Conservation (phyloP, 1,284 basidiomycete species). For the Irpex sp. region DNA sequence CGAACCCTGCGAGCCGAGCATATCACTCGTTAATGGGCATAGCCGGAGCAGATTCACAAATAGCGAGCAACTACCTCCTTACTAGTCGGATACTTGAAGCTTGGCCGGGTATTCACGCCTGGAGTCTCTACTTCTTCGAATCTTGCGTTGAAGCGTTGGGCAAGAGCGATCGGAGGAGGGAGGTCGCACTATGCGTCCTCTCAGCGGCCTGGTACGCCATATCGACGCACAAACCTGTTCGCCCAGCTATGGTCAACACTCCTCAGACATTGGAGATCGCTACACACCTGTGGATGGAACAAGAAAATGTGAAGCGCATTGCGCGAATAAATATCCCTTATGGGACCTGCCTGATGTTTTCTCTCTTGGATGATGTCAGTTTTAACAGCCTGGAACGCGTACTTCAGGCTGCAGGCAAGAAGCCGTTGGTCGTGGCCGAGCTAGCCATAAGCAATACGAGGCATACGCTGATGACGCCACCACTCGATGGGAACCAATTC, state of each 20-base stretch:
- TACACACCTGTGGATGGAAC: slow-evolving; percentile 32
- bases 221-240: slow-evolving; percentile 19
- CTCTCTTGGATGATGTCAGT: slow-evolving; percentile 22
- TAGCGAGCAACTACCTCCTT: slow-evolving; percentile 19
- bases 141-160: slow-evolving; percentile 21
- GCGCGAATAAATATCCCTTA: slow-evolving; percentile 25
- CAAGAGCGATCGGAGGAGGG: slow-evolving; percentile 14
- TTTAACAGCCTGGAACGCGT: slow-evolving; percentile 26
- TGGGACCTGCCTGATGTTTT: slow-evolving; percentile 12
- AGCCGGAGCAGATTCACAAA: slow-evolving; percentile 27
- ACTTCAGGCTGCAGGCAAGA: slow-evolving; percentile 23
- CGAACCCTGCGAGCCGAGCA: slow-evolving; percentile 22
- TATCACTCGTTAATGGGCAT: slow-evolving; percentile 31
- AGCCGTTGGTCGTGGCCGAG: slow-evolving; percentile 26
- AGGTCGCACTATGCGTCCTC: slow-evolving; percentile 24
- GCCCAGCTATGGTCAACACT: slow-evolving; percentile 28
- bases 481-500: neutral
- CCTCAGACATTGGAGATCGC: slow-evolving; percentile 31
- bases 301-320: slow-evolving; percentile 22
- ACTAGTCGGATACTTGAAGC: slow-evolving; percentile 21
- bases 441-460: slow-evolving; percentile 27
- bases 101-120: slow-evolving; percentile 35
- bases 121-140: slow-evolving; percentile 32
- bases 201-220: neutral
- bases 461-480: neutral